Evolutionary conservation across 352 stramenopile genomes (phyloP).

Genomic region (Globisporangium parvum): DNA sequence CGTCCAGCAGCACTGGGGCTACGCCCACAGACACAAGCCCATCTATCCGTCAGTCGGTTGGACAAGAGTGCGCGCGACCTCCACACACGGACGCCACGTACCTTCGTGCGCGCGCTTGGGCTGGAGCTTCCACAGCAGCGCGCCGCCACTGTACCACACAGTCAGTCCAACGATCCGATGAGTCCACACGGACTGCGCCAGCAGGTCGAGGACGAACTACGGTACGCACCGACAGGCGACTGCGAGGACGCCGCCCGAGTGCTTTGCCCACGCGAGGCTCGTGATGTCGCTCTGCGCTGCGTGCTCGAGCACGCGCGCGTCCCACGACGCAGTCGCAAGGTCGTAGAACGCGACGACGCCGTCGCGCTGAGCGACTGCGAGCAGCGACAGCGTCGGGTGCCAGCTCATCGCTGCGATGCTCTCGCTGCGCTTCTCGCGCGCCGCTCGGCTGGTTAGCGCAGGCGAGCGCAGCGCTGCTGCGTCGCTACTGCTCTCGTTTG

Average conservation of each 20-base stretch:
- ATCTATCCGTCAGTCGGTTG: neutral
- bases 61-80: neutral
- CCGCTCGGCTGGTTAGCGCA: neutral
- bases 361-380: constrained; percentile 68
- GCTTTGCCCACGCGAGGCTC: constrained; percentile 56
- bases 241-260: constrained; percentile 49
- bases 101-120: constrained; percentile 28
- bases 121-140: constrained; percentile 68
- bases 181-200: neutral
- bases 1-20: constrained; percentile 42
- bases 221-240: constrained; percentile 47
- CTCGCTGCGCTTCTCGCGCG: constrained; percentile 22
- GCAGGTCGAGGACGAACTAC: neutral
- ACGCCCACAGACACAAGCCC: neutral
- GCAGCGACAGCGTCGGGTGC: constrained; percentile 44
- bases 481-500: constrained; percentile 14
- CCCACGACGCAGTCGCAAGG: constrained; percentile 44
- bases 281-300: constrained; percentile 45
- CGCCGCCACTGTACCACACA: constrained; percentile 25
- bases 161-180: neutral
- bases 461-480: neutral
- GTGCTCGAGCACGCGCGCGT: constrained; percentile 57
- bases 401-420: constrained; percentile 54
- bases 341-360: constrained; percentile 67
- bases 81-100: constrained; percentile 4